A percentile compares a stretch with the other conserved stretches of the same genome.
phyloP scores from a whole-genome alignment of 208 protist species.

The Leishmania martiniquensis region DNA sequence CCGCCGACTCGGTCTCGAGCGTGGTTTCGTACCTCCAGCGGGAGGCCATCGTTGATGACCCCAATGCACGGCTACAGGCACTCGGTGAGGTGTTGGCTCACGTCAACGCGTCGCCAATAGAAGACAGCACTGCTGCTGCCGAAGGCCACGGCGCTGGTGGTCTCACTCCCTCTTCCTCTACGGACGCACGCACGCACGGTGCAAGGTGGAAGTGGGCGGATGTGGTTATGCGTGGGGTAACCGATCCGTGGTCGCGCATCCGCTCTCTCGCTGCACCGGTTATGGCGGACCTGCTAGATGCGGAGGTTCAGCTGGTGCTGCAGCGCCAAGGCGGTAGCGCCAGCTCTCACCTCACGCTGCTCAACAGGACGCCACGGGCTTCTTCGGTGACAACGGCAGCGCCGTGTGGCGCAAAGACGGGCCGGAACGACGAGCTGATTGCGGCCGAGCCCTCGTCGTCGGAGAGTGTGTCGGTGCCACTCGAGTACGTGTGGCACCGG shows the following conservation, averaged over 20 bases:
- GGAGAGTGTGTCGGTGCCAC: slow-evolving; percentile 19
- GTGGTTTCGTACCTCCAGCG: slow-evolving; percentile 14
- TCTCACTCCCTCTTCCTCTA: not conserved
- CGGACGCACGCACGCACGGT: not conserved
- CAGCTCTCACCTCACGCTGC: not conserved
- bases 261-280: slow-evolving; percentile 28
- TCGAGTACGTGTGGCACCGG: slow-evolving; percentile 23
- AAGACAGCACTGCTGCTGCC: not conserved
- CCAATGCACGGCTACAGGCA: slow-evolving; percentile 24
- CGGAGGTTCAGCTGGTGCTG: slow-evolving; percentile 24
- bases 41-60: slow-evolving; percentile 22
- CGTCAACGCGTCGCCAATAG: not conserved
- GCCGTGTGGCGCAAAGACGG: not conserved
- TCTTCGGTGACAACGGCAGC: not conserved
- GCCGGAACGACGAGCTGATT: not conserved
- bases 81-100: slow-evolving; percentile 18
- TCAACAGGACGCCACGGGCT: not conserved
- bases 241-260: slow-evolving; percentile 75
- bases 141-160: not conserved
- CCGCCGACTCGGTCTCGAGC: slow-evolving; percentile 13
- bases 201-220: slow-evolving; percentile 35
- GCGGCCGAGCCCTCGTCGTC: not conserved
- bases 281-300: slow-evolving; percentile 30
- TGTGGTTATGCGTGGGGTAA: slow-evolving; percentile 61
- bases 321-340: not conserved